phyloP scores from a whole-genome alignment of 805 yeast species.

The Saccharomycopsis olivae region DNA sequence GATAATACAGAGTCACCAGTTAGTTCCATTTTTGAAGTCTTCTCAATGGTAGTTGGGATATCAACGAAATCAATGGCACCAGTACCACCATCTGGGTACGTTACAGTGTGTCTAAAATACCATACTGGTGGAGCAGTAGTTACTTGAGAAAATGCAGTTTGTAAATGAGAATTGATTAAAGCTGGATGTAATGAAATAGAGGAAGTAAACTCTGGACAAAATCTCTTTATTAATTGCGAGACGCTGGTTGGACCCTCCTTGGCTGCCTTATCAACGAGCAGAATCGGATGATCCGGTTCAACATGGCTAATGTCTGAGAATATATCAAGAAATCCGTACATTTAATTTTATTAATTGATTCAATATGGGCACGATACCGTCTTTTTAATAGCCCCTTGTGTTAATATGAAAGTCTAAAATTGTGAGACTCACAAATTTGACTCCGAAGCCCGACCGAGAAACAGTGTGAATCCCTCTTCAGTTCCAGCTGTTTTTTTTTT shows the following conservation, averaged over 20 bases:
- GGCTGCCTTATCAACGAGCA: background rate
- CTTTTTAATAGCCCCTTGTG: too few species aligned
- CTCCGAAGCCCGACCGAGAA: too few species aligned
- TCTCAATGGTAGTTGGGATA: background rate
- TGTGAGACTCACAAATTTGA: too few species aligned
- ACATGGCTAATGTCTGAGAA: slow-evolving; percentile 6
- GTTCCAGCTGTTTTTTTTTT: too few species aligned
- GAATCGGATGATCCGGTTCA: slow-evolving; percentile 8
- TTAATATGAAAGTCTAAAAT: too few species aligned
- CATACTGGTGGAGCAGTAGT: slow-evolving; percentile 27
- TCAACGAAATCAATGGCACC: slow-evolving; percentile 60
- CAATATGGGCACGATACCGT: too few species aligned
- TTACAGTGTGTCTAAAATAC: slow-evolving; percentile 51
- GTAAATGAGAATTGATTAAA: slow-evolving; percentile 56
- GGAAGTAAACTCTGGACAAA: too few species aligned
- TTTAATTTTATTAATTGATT: too few species aligned
- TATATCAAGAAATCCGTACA: slow-evolving; percentile 15
- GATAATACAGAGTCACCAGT: background rate
- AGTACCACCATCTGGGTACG: slow-evolving; percentile 50
- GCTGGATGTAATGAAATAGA: slow-evolving; percentile 47
- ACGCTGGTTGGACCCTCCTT: background rate
- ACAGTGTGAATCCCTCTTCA: too few species aligned
- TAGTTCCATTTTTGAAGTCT: background rate
- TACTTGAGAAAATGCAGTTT: slow-evolving; percentile 50
- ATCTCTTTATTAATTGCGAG: background rate